These are phyloP conservation scores for Sugiyamaella qingdaonensis DNA, from an alignment of 805 yeast genomes.

Conservation along the genomic window DNA sequence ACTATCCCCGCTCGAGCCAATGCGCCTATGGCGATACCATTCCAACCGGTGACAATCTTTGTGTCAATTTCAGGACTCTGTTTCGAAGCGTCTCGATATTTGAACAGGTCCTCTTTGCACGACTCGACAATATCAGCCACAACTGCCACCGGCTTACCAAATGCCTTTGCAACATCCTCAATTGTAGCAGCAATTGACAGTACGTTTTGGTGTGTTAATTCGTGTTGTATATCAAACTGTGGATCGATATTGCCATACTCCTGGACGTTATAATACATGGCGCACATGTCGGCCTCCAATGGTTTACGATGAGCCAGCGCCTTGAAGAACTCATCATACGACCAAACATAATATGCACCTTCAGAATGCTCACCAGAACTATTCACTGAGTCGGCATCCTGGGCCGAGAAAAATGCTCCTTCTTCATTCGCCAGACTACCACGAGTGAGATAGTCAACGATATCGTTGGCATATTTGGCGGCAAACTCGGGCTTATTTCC, in stretches of 20 bases:
- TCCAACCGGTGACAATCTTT: slow-evolving; percentile 36
- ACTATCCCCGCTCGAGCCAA: slow-evolving; percentile 31
- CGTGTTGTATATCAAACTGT: slow-evolving; percentile 32
- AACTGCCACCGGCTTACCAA: slow-evolving; percentile 29
- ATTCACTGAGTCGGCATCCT: slow-evolving; percentile 32
- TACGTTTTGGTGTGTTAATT: slow-evolving; percentile 31
- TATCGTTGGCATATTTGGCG: slow-evolving; percentile 21
- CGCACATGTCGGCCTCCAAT: slow-evolving; percentile 33
- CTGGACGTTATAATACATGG: slow-evolving; percentile 34
- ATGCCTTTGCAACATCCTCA: slow-evolving; percentile 31
- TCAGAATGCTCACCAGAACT: slow-evolving; percentile 24
- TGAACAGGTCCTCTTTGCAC: slow-evolving; percentile 24
- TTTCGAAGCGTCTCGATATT: slow-evolving; percentile 23
- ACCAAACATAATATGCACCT: slow-evolving; percentile 37
- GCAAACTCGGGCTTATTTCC: slow-evolving; percentile 24
- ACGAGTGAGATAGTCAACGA: slow-evolving; percentile 22
- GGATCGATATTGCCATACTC: slow-evolving; percentile 36
- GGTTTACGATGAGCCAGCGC: slow-evolving; percentile 23
- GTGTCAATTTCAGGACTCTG: slow-evolving; percentile 32
- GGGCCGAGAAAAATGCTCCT: slow-evolving; percentile 33
- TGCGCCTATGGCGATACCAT: slow-evolving; percentile 36
- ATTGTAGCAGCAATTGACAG: slow-evolving; percentile 24
- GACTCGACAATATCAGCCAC: slow-evolving; percentile 23
- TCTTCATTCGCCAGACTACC: slow-evolving; percentile 24
- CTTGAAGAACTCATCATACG: slow-evolving; percentile 30